Evolutionary conservation across 2,329 filamentous ascomycete genomes (phyloP).

Genomic region (Fusarium tupiense): DNA sequence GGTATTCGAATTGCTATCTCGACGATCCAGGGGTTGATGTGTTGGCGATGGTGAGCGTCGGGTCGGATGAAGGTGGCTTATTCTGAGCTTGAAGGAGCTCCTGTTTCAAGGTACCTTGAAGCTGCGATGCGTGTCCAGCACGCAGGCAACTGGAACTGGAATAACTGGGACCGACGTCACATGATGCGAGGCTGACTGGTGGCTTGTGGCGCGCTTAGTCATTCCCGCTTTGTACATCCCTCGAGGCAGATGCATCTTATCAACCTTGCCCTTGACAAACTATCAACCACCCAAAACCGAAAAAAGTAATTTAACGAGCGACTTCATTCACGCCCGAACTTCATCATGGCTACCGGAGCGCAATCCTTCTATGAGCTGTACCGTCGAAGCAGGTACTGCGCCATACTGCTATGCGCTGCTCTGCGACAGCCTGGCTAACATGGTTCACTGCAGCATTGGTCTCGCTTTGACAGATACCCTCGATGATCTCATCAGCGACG

Average conservation of each 20-base stretch:
- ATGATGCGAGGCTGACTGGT: constrained; percentile 46
- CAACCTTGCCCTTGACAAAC: constrained; percentile 31
- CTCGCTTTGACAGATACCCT: constrained; percentile 94
- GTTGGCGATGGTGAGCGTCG: constrained; percentile 35
- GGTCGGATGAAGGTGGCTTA: constrained; percentile 27
- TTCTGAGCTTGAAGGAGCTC: constrained; percentile 44
- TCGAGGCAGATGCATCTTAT: constrained; percentile 20
- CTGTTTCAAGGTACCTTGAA: constrained; percentile 41
- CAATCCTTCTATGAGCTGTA: constrained; percentile 92
- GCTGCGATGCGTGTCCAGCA: constrained; percentile 41
- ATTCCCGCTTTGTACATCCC: constrained; percentile 17
- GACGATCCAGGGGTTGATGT: constrained; percentile 31
- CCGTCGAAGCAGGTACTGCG: constrained; percentile 89
- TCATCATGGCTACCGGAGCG: constrained; percentile 58
- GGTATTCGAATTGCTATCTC: constrained; percentile 38
- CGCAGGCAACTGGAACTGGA: constrained; percentile 40
- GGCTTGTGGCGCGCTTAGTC: constrained; percentile 40
- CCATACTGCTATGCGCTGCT: constrained; percentile 41
- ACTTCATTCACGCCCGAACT: neutral
- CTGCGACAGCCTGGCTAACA: constrained; percentile 46
- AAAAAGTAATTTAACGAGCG: neutral
- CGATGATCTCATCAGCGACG: constrained; percentile 93
- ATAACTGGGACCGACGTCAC: constrained; percentile 46
- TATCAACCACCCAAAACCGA: constrained; percentile 1
- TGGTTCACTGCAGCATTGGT: constrained; percentile 75